These are phyloP conservation scores for Rugosomyces carneus DNA, from an alignment of 1,284 basidiomycete species.

Conservation along the genomic window DNA sequence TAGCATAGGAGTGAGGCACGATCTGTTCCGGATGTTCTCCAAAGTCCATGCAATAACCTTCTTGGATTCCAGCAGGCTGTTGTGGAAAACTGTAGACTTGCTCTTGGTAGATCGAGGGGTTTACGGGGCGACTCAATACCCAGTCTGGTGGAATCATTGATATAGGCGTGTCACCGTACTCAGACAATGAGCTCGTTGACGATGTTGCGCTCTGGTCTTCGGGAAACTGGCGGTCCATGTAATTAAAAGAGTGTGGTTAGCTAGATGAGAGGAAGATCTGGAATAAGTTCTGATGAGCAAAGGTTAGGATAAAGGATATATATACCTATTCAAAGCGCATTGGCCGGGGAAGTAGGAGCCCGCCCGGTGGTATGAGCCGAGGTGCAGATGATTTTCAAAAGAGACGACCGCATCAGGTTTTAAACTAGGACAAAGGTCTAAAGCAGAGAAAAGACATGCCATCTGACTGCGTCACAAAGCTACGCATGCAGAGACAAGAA, in stretches of 20 bases:
- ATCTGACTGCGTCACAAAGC: not conserved
- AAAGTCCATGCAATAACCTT: not conserved
- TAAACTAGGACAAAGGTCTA: not conserved
- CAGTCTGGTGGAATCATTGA: not conserved
- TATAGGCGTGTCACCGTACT: not conserved
- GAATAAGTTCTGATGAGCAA: not conserved
- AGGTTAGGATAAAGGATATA: not conserved
- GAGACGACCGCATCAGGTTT: not conserved
- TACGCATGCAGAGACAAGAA: not conserved
- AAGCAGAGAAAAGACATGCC: not conserved
- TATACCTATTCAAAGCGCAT: not conserved
- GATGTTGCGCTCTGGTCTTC: not conserved
- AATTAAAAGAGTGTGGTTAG: not conserved
- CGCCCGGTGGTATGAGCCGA: no score
- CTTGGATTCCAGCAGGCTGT: not conserved
- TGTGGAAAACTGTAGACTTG: not conserved
- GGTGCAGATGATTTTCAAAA: not conserved
- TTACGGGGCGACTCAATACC: not conserved
- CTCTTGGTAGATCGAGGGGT: not conserved
- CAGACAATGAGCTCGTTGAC: not conserved
- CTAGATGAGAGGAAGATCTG: not conserved
- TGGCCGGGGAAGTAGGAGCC: not conserved
- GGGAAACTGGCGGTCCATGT: not conserved
- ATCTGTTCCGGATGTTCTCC: not conserved
- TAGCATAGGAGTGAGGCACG: not conserved